Conservation (phyloP, 2,329 filamentous ascomycete genomes). For the Xylaria digitata region DNA sequence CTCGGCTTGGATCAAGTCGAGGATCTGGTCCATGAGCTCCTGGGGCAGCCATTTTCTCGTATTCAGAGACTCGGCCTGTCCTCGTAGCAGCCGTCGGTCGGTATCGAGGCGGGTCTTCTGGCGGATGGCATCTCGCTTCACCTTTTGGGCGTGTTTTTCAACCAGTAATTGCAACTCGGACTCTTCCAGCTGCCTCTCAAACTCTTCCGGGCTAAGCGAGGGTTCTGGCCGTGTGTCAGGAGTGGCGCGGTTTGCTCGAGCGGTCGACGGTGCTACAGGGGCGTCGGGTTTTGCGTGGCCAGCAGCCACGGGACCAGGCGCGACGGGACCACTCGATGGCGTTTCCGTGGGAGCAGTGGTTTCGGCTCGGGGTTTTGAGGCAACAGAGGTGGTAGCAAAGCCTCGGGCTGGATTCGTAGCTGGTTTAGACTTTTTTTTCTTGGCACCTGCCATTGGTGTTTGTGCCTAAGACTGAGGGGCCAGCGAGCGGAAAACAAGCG, state of each 20-base stretch:
- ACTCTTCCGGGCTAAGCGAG: slow-evolving; percentile 82
- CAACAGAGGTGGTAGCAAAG: slow-evolving; percentile 92
- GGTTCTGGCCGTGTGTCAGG: slow-evolving; percentile 48
- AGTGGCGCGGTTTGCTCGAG: slow-evolving; percentile 26
- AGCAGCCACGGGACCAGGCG: slow-evolving; percentile 21
- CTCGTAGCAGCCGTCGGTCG: slow-evolving; percentile 82
- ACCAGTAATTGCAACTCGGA: slow-evolving; percentile 90
- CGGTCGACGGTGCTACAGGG: slow-evolving; percentile 14
- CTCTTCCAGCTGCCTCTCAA: slow-evolving; percentile 88
- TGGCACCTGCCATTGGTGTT: slow-evolving; percentile 71
- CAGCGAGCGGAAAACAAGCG: neutral
- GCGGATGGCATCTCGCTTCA: slow-evolving; percentile 80
- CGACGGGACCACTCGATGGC: slow-evolving; percentile 25
- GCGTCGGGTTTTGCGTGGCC: slow-evolving; percentile 1
- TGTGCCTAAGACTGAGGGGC: neutral
- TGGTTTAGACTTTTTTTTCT: slow-evolving; percentile 93
- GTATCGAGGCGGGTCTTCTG: slow-evolving; percentile 84
- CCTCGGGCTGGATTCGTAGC: slow-evolving; percentile 88
- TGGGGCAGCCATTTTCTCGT: slow-evolving; percentile 82
- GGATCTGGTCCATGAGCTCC: slow-evolving; percentile 80
- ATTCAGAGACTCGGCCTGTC: slow-evolving; percentile 79
- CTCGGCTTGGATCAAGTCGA: slow-evolving; percentile 78
- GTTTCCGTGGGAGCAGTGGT: slow-evolving; percentile 42
- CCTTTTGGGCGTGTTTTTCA: slow-evolving; percentile 83
- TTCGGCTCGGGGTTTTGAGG: slow-evolving; percentile 81